A percentile compares a stretch with the other conserved stretches of the same genome.
Evolutionary conservation across 2,329 filamentous ascomycete species (phyloP).

Genomic region (Aureobasidium subglaciale): DNA sequence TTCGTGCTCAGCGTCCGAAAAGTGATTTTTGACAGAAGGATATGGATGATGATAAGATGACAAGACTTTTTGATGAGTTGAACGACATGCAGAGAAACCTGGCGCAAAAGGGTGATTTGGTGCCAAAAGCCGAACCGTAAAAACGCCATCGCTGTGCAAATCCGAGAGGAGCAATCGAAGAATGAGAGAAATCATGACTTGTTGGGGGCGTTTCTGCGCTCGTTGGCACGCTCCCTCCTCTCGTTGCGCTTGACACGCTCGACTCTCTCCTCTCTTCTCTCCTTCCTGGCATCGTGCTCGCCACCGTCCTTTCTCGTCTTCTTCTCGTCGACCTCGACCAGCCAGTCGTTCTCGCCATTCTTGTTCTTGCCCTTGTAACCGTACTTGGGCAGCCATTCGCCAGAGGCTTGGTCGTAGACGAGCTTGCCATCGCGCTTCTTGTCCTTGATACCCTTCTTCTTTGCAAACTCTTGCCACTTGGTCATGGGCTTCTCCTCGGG

Average conservation of each 20-base stretch:
- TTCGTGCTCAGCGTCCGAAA: background rate
- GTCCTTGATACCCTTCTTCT: constrained; percentile 91
- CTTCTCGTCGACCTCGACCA: constrained; percentile 80
- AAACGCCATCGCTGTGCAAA: constrained; percentile 15
- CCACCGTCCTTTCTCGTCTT: constrained; percentile 49
- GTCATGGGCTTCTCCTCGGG: constrained; percentile 75
- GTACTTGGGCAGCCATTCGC: constrained; percentile 91
- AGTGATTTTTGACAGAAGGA: background rate
- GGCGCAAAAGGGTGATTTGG: background rate
- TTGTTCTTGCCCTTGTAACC: constrained; percentile 90
- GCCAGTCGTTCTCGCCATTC: constrained; percentile 73
- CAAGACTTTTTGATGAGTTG: background rate
- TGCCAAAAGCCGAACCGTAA: constrained; percentile 2
- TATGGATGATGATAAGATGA: background rate
- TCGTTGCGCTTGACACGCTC: constrained; percentile 37
- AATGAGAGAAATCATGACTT: constrained; percentile 1
- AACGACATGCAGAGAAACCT: background rate
- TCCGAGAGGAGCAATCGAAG: background rate
- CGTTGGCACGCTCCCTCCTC: constrained; percentile 43
- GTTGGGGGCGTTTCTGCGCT: constrained; percentile 44
- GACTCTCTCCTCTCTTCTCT: constrained; percentile 55
- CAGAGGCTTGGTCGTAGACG: constrained; percentile 73
- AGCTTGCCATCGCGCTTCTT: constrained; percentile 78
- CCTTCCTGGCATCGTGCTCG: constrained; percentile 50
- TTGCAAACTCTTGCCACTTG: constrained; percentile 93